Evolutionary conservation across 352 stramenopile genomes (phyloP), one percentile per base, ranked within the genome.

Genomic region (Phytophthora hybrid): DNA sequence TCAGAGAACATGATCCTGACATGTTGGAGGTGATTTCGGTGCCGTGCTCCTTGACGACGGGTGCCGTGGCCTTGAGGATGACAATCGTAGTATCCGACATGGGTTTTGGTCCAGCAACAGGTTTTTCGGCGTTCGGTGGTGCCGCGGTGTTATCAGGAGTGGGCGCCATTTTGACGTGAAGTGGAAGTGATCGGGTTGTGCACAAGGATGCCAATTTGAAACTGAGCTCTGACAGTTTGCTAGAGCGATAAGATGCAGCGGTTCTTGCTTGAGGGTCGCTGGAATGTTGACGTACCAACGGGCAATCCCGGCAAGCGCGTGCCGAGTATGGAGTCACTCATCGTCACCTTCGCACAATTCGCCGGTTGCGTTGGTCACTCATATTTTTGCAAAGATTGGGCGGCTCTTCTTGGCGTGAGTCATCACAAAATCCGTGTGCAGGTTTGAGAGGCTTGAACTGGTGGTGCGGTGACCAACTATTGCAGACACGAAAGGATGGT

Each of bases 31-130:
- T 92, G 70, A 94, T 94, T 62, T 75, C 58, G 41, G 79, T 82
- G 58, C 82, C 87, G 68, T 94, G 76, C 39, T 80, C 69, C 23
- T 85, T 85, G 66, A 94, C 81, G 52, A 89, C 83, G 4, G 85
- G 85, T 1, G 83, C 85, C 10, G 87, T 94, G 44, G 80, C 76
- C 75, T 91, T 87, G 64, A 94, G 78, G 69, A 93, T 85, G 46
- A 75, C 66, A 69, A 85, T 83, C 23, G 23, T 26, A 26, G 23
- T 26, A 26, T 26, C 23, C 23, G 23, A 26, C 23, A 82, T 71
- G 59, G 77, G 70, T 59, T 79, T 68, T 51, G 78, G 76, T 37
- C 57, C 72, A 2, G 46, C n/a, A 16, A 23, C 47, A 3, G 58
- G 2, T 11, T 44, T 44, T 13, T 31, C 34, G 13, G 34, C 18